A percentile compares a stretch with the other conserved stretches of the same genome.
Conservation (phyloP, 371 early-diverging fungal genomes). For the Zancudomyces culisetae region DNA sequence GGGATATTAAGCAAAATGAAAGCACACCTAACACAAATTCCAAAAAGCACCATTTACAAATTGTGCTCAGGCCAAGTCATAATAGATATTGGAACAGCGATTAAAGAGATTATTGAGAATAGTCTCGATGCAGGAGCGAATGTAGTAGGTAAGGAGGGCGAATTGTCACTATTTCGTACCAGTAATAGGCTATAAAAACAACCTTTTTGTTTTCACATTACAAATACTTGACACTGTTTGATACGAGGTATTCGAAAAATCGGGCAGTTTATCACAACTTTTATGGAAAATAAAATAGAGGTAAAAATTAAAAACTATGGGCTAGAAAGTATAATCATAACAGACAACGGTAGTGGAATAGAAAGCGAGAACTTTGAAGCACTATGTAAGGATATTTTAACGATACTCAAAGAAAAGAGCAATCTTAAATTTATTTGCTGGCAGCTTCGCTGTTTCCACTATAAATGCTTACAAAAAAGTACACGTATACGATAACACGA, state of each 20-base stretch:
- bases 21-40: not conserved
- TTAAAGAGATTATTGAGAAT: slow-evolving; percentile 96
- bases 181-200: too few species aligned
- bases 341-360: slow-evolving; percentile 79
- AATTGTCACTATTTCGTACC: too few species aligned
- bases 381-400: slow-evolving; percentile 25
- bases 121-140: slow-evolving; percentile 85
- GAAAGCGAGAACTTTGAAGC: slow-evolving; percentile 32
- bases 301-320: slow-evolving; percentile 69
- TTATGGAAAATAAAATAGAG: slow-evolving; percentile 35
- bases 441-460: too few species aligned
- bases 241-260: too few species aligned
- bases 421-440: too few species aligned
- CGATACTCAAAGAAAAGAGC: not conserved
- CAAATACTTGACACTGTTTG: too few species aligned
- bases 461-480: too few species aligned
- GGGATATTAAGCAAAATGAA: not conserved
- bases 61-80: slow-evolving; percentile 88
- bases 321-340: slow-evolving; percentile 46
- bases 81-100: slow-evolving; percentile 62
- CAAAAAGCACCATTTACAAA: slow-evolving; percentile 13
- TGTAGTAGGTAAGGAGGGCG: slow-evolving; percentile 19
- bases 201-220: too few species aligned
- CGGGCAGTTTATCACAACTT: too few species aligned
- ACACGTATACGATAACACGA: too few species aligned